phyloP scores from a whole-genome alignment of 169 alveolate species.

The Babesia ovata region DNA sequence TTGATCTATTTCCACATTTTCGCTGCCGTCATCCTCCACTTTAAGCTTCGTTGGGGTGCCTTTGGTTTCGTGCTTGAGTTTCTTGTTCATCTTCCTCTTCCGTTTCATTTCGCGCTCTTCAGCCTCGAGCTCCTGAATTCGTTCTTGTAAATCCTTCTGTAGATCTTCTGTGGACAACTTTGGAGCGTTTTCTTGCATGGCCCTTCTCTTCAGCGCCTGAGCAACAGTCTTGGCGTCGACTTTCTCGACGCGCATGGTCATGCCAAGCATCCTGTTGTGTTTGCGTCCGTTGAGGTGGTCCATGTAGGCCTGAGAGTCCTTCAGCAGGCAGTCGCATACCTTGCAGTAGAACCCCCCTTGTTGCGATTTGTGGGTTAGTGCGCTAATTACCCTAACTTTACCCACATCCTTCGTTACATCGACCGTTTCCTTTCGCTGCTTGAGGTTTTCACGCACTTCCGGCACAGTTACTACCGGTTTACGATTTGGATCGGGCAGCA shows the following conservation, averaged over 20 bases:
- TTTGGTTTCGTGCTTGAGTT: conserved; percentile 28
- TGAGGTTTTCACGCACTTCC: conserved; percentile 77
- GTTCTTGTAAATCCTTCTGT: conserved; percentile 60
- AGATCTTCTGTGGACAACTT: conserved; percentile 44
- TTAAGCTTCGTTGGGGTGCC: not conserved
- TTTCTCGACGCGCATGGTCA: conserved; percentile 91
- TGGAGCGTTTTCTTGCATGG: conserved; percentile 33
- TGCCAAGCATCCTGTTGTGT: conserved; percentile 90
- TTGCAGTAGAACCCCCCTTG: conserved; percentile 87
- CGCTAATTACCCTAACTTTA: conserved; percentile 74
- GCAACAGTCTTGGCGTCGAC: conserved; percentile 83
- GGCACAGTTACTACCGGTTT: conserved; percentile 68
- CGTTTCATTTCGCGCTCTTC: conserved; percentile 59
- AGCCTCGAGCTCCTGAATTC: conserved; percentile 61
- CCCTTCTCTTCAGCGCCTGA: conserved; percentile 77
- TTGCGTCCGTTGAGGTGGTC: conserved; percentile 92
- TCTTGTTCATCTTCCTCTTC: conserved; percentile 45
- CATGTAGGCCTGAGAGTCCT: conserved; percentile 87
- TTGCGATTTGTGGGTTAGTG: conserved; percentile 82
- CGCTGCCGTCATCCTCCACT: conserved; percentile 9
- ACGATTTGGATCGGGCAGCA: conserved; percentile 59
- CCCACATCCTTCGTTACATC: conserved; percentile 82
- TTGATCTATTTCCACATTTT: conserved; percentile 23
- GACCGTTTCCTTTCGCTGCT: conserved; percentile 73
- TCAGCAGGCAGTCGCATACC: conserved; percentile 83